Base-by-base conservation (phyloP, 345 rosid species). In the Citropsis articulata region DNA sequence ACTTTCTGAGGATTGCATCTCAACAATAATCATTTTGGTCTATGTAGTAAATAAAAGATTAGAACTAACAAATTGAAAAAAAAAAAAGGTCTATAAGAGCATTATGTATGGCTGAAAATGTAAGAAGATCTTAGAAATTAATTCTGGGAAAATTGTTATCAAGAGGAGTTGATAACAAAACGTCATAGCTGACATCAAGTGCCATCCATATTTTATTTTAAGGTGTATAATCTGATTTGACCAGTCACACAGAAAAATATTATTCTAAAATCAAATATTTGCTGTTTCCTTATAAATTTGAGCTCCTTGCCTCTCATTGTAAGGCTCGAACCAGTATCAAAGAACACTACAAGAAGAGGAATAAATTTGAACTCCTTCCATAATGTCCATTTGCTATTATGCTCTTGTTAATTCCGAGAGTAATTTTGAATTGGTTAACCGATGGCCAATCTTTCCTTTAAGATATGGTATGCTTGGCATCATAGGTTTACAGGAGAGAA, bases 401-500 rank as follows among this genome's bases (percentile, higher is more conserved):
- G 45, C 45, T 40, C 45, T 10, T 9, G 48, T 42, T 42, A 42
- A 10, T 42, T 9, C 48, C 12, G 48, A 42, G 48, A 42, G 48
- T 42, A 10, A 42, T 9, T 42, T 42, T 42, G 48, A 10, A 42
- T 69, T 22, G 30, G 69, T 68, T 69, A 57, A 78, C 50, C 53
- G 5, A n/a, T 31, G 50, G 38, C 24, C 45, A 28, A 59, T 40
- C 48, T 22, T 63, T 48, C 24, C 24, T 10, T 18, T 27, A 10
- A 42, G 13, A 42, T 10, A 42, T 42, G 14, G 36, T 22, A 71
- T 84, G 24, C 6, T 30, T 24, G 0, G 1, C 61, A 55, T 50
- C 86, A 86, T 0, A 74, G 88, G 72, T 88, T 86, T 63, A 66
- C 25, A 16, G 78, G 30, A 28, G 87, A 79, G n/a, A 86, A 75